Percentiles rank a stretch among this genome's conserved stretches.
Evolutionary conservation across 225 moss, liverwort and hornwort genomes (phyloP).

Genomic region (Physcomitrium patens): DNA sequence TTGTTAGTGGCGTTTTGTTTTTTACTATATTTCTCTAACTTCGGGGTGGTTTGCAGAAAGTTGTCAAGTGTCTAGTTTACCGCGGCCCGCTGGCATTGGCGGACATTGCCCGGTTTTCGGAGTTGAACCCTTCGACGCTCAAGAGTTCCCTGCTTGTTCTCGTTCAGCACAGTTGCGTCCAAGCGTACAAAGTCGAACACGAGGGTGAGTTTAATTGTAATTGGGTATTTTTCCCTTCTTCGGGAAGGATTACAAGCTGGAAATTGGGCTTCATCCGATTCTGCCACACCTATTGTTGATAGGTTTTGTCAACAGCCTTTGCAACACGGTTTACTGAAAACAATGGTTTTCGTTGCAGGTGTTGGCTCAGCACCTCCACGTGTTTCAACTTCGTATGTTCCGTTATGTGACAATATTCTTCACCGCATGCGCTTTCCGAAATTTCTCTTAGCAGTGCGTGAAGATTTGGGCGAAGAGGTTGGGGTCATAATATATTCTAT

Average conservation of each 20-base stretch:
- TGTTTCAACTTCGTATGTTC: conserved; percentile 67
- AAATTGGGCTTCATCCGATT: neutral
- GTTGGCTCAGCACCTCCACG: conserved; percentile 66
- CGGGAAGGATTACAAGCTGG: neutral
- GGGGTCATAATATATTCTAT: neutral
- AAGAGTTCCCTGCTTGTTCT: conserved; percentile 86
- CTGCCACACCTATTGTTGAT: neutral
- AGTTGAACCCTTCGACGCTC: conserved; percentile 60
- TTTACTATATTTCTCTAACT: neutral
- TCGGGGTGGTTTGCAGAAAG: conserved; percentile 55
- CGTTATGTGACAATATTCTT: conserved; percentile 73
- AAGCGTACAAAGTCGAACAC: conserved; percentile 90
- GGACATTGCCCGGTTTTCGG: conserved; percentile 75
- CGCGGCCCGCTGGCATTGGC: conserved; percentile 68
- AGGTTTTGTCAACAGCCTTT: neutral
- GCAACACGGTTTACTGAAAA: neutral
- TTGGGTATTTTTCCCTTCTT: neutral
- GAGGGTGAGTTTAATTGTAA: conserved; percentile 48
- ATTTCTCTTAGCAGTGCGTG: conserved; percentile 74
- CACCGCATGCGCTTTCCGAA: conserved; percentile 94
- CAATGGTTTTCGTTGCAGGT: conserved; percentile 42
- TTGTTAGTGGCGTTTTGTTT: too few relatives aligned
- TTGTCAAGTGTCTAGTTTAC: conserved; percentile 69
- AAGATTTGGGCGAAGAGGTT: conserved; percentile 73
- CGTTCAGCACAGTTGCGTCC: conserved; percentile 93